phyloP scores from a whole-genome alignment of 2,329 filamentous ascomycete species.

The Colletotrichum sp. region DNA sequence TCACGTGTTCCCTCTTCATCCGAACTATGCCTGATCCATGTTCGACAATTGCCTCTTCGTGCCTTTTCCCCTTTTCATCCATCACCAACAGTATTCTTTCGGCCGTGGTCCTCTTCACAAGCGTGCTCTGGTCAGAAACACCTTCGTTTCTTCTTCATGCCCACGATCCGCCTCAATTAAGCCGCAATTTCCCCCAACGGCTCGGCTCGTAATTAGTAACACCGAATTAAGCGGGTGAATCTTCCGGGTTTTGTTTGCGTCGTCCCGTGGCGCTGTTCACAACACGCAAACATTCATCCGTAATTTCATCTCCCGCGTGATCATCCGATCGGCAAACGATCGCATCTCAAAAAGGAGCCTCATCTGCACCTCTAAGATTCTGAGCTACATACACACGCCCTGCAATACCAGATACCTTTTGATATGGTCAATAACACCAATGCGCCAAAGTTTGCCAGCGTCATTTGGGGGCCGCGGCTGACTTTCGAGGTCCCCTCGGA shows the following conservation, averaged over 20 bases:
- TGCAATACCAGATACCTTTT: fast-evolving
- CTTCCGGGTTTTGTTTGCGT: background rate
- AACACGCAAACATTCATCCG: background rate
- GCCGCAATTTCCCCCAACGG: background rate
- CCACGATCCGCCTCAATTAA: background rate
- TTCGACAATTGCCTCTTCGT: background rate
- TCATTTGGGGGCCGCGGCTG: background rate
- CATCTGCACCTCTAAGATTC: background rate
- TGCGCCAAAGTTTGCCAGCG: background rate
- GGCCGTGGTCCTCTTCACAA: background rate
- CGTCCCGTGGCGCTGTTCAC: background rate
- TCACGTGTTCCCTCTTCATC: background rate
- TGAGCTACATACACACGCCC: fast-evolving
- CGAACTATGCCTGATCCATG: background rate
- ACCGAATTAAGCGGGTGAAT: background rate
- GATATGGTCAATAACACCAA: background rate
- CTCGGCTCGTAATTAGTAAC: background rate
- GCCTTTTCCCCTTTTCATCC: background rate
- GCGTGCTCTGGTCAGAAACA: background rate
- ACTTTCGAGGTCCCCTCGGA: background rate
- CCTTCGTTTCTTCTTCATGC: background rate
- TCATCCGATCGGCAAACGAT: background rate
- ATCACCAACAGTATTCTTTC: background rate
- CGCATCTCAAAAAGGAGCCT: background rate
- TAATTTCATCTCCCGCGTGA: background rate